Conservation (phyloP, 2,329 filamentous ascomycete species). For the Teratosphaeria nubilosa region DNA sequence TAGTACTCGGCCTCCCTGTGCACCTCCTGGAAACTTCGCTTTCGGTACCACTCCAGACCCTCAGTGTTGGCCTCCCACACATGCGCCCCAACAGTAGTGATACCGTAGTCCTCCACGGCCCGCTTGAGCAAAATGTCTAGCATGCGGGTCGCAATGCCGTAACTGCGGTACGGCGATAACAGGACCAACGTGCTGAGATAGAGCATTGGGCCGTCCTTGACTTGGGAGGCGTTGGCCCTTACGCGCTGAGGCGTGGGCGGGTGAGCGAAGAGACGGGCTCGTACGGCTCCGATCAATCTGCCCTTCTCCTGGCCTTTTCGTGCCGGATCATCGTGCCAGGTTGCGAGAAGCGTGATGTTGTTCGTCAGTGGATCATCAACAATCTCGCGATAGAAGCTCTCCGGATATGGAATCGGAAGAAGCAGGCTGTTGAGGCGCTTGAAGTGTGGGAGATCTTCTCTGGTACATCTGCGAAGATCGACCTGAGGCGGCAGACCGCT, state of each 20-base stretch:
- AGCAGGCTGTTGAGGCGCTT: slow-evolving; percentile 48
- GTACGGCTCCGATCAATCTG: slow-evolving; percentile 36
- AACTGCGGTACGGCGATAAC: slow-evolving; percentile 48
- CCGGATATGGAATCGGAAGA: slow-evolving; percentile 52
- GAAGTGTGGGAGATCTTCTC: slow-evolving; percentile 44
- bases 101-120: slow-evolving; percentile 39
- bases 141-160: slow-evolving; percentile 48
- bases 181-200: slow-evolving; percentile 54
- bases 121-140: slow-evolving; percentile 29
- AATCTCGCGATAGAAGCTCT: slow-evolving; percentile 51
- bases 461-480: slow-evolving; percentile 42
- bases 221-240: neutral
- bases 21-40: slow-evolving; percentile 46
- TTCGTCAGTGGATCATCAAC: slow-evolving; percentile 44
- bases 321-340: slow-evolving; percentile 42
- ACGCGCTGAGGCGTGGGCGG: slow-evolving; percentile 2
- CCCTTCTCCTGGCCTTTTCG: slow-evolving; percentile 17
- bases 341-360: slow-evolving; percentile 48
- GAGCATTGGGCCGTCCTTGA: slow-evolving; percentile 27
- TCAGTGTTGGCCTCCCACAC: slow-evolving; percentile 55
- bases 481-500: slow-evolving; percentile 38
- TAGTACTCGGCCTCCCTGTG: slow-evolving; percentile 49
- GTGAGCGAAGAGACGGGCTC: slow-evolving; percentile 34
- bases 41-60: slow-evolving; percentile 50
- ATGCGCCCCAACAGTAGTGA: slow-evolving; percentile 48